Conservation (phyloP, 75 land plant genomes). For the Gnetum montanum region DNA sequence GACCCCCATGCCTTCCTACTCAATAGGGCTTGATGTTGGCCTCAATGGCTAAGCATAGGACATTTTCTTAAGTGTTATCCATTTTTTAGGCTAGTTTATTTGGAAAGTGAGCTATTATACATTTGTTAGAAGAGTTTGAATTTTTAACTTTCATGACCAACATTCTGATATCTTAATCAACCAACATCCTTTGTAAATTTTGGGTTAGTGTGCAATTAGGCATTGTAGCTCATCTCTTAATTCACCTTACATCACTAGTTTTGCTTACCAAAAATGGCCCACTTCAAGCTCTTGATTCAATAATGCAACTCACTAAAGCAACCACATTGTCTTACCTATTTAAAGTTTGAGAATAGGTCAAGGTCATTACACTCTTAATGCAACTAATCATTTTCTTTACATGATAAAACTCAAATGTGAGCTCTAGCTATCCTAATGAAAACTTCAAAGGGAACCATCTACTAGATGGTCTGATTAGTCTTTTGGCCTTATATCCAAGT, state of each 20-base stretch:
- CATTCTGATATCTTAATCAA: not conserved
- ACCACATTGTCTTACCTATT: not conserved
- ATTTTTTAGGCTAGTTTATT: not conserved
- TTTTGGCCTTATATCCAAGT: not conserved
- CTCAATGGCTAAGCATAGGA: not conserved
- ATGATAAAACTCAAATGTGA: not conserved
- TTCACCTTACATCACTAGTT: not conserved
- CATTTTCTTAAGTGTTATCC: not conserved
- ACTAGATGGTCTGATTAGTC: not conserved
- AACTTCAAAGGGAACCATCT: not conserved
- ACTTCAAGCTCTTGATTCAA: not conserved
- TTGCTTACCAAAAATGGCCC: not conserved
- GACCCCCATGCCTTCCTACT: not conserved
- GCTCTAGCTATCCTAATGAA: not conserved
- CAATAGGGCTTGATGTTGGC: not conserved
- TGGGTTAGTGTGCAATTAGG: not conserved
- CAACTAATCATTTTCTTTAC: not conserved
- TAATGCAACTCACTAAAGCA: not conserved
- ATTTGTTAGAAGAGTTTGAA: not conserved
- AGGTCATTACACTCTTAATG: not conserved
- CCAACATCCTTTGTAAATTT: constrained; percentile 1
- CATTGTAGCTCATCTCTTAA: not conserved
- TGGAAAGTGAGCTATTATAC: not conserved
- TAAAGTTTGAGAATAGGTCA: not conserved
- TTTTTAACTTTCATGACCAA: constrained; percentile 2